A percentile compares a stretch with the other conserved stretches of the same genome.
Conservation (phyloP, 129 eudicot genomes). For the Saussurea involucrata region DNA sequence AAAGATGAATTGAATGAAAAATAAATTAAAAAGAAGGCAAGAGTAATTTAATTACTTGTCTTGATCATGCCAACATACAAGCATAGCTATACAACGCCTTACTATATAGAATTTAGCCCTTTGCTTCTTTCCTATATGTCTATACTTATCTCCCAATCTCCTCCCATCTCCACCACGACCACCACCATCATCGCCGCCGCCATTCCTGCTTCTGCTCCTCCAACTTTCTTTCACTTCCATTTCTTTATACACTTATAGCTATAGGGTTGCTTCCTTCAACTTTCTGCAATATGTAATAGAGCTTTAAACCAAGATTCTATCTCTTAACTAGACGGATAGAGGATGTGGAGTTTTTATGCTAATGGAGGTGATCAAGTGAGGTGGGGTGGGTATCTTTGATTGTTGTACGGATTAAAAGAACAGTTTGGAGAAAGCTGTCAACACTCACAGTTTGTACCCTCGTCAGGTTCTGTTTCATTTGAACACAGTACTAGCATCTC, state of each 20-base stretch:
- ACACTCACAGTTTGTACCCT: background rate
- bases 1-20: too few species aligned
- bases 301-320: background rate
- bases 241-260: background rate
- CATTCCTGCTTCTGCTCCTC: background rate
- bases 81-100: constrained; percentile 60
- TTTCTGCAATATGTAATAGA: background rate
- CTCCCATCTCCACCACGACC: constrained; percentile 5
- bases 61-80: constrained; percentile 51
- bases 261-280: background rate
- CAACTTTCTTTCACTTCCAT: constrained; percentile 19
- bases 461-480: background rate
- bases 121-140: constrained; percentile 48
- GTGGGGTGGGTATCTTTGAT: constrained; percentile 2
- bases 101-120: constrained; percentile 57
- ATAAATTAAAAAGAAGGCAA: background rate
- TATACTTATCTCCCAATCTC: constrained; percentile 46
- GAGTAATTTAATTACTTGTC: background rate
- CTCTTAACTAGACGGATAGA: background rate
- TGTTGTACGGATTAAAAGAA: constrained; percentile 1
- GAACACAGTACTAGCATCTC: too few species aligned
- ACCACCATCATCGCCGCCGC: background rate
- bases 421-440: background rate
- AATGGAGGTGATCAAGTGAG: background rate
- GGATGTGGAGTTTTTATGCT: background rate